phyloP scores from a whole-genome alignment of 108 stramenopile genomes.

The Hondaea fermentalgiana region DNA sequence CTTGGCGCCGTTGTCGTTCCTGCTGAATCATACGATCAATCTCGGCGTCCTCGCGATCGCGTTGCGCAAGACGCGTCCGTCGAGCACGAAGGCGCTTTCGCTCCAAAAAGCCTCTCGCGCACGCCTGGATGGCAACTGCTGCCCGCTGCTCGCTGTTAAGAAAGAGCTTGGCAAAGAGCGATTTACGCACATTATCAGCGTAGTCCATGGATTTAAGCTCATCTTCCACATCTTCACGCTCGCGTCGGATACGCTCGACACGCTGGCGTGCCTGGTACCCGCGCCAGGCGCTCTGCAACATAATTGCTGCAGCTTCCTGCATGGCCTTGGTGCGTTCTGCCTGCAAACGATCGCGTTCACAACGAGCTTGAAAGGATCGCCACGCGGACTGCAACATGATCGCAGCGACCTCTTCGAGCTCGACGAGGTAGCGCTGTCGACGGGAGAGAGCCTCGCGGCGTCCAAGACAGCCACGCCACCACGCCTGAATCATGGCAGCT shows the following conservation, averaged over 20 bases:
- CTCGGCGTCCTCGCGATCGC: not conserved
- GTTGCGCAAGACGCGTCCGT: not conserved
- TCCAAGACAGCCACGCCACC: not conserved
- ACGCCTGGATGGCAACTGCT: not conserved
- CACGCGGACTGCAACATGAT: not conserved
- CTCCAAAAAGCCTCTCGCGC: not conserved
- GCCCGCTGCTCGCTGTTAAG: not conserved
- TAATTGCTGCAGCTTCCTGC: not conserved
- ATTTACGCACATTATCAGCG: not conserved
- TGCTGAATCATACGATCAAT: not conserved
- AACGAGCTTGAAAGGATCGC: not conserved
- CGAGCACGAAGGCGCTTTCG: not conserved
- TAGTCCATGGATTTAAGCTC: not conserved
- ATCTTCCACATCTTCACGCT: not conserved
- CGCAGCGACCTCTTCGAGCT: not conserved
- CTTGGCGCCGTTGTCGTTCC: not conserved
- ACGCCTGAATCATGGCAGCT: not conserved
- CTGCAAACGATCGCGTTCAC: not conserved
- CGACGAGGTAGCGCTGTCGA: not conserved
- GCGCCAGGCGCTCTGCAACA: not conserved
- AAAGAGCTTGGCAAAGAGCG: slow-evolving; percentile 4
- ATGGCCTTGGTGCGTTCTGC: not conserved
- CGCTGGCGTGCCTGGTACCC: not conserved
- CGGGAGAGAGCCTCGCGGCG: not conserved
- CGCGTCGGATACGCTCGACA: not conserved